These are phyloP conservation scores for Hypoxylon fragiforme DNA, from an alignment of 495 filamentous ascomycete species.

Conservation along the genomic window DNA sequence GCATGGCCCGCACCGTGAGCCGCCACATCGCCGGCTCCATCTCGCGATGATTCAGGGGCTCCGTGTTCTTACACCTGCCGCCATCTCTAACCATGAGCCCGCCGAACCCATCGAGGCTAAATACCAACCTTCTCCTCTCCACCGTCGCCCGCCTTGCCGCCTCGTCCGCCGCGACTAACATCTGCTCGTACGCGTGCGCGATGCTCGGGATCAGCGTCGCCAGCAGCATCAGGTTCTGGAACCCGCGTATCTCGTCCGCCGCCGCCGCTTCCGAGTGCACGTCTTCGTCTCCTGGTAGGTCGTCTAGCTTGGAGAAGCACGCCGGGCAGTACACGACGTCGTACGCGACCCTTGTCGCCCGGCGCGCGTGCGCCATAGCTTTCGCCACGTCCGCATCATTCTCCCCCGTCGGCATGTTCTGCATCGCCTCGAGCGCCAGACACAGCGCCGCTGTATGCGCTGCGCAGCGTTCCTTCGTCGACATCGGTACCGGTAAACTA, in stretches of 20 bases:
- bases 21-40: conserved; percentile 56
- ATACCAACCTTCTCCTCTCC: conserved; percentile 45
- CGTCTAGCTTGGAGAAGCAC: conserved; percentile 56
- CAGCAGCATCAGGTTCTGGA: conserved; percentile 70
- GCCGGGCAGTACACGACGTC: conserved; percentile 60
- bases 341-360: conserved; percentile 58
- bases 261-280: too few species aligned
- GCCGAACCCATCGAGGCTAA: conserved; percentile 50
- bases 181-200: conserved; percentile 58
- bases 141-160: conserved; percentile 43
- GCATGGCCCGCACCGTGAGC: conserved; percentile 51
- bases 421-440: conserved; percentile 50
- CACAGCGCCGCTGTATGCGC: conserved; percentile 47
- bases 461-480: too few species aligned
- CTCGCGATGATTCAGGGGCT: conserved; percentile 31
- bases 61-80: conserved; percentile 33
- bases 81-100: conserved; percentile 51
- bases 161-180: conserved; percentile 51
- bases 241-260: conserved; percentile 35
- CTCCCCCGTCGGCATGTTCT: conserved; percentile 46
- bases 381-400: too few species aligned
- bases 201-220: conserved; percentile 65
- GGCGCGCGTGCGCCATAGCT: conserved; percentile 60
- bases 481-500: too few species aligned
- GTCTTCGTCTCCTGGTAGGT: conserved; percentile 28